phyloP scores from a whole-genome alignment of 352 stramenopile genomes.

The Globisporangium alternatum region DNA sequence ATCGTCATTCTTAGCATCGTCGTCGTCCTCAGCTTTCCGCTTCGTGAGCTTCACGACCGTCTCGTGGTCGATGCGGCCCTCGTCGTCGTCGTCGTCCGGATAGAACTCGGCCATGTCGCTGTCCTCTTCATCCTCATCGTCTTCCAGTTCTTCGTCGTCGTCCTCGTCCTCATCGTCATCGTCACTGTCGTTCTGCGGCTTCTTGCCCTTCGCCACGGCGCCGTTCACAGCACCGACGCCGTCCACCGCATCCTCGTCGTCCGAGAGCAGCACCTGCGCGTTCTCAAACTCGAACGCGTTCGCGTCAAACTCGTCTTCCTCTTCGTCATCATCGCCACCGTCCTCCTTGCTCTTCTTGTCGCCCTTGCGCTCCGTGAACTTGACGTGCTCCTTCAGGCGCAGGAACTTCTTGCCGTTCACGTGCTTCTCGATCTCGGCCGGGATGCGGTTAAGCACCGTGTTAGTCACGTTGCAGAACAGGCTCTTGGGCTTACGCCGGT shows the following conservation, averaged over 20 bases:
- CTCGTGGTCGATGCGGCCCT: conserved; percentile 22
- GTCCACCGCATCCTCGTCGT: conserved; percentile 67
- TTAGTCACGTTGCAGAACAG: conserved; percentile 89
- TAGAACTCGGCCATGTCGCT: conserved; percentile 69
- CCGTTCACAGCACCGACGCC: conserved; percentile 21
- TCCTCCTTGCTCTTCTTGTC: conserved; percentile 23
- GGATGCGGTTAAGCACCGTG: conserved; percentile 87
- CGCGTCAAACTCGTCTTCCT: conserved; percentile 62
- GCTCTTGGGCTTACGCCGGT: conserved; percentile 79
- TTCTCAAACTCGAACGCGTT: conserved; percentile 85
- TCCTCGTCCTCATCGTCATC: conserved; percentile 22
- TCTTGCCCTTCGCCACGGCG: background rate
- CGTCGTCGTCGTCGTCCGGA: conserved; percentile 43
- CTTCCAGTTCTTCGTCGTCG: conserved; percentile 11
- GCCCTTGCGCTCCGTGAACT: conserved; percentile 27
- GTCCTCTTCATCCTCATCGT: conserved; percentile 20
- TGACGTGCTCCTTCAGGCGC: conserved; percentile 73
- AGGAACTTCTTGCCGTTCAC: conserved; percentile 87
- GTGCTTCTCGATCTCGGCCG: conserved; percentile 85
- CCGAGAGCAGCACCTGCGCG: conserved; percentile 64
- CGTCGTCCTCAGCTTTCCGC: conserved; percentile 11
- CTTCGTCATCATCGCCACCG: conserved; percentile 38
- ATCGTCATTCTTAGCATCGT: background rate
- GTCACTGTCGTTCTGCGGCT: conserved; percentile 16
- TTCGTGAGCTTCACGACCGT: conserved; percentile 18